Conservation (phyloP, 768 basidiomycete species). For the Scleroderma bovista region DNA sequence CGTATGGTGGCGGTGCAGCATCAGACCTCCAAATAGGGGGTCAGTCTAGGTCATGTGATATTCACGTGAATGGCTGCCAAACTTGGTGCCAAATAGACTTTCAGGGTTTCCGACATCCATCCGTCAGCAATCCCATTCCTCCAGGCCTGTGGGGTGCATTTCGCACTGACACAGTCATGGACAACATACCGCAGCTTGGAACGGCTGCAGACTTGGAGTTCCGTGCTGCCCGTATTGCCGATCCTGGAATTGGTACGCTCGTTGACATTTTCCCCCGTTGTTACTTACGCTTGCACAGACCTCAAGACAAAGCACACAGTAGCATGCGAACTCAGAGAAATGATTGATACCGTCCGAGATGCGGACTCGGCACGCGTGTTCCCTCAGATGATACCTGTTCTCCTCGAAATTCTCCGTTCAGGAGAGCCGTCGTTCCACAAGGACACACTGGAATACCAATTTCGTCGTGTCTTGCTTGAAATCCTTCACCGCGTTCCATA, state of each 20-base stretch:
- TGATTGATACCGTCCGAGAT: constrained; percentile 75
- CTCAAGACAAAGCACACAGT: constrained; percentile 62
- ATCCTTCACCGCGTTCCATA: constrained; percentile 85
- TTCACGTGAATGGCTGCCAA: constrained; percentile 28
- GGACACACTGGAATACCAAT: constrained; percentile 67
- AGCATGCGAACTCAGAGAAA: constrained; percentile 76
- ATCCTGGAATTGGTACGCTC: constrained; percentile 62
- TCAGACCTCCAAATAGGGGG: not conserved
- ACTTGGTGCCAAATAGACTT: constrained; percentile 27
- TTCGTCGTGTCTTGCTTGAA: constrained; percentile 83
- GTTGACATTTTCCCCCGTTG: not conserved
- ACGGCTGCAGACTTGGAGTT: constrained; percentile 60
- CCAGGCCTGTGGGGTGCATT: not conserved
- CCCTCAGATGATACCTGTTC: constrained; percentile 65
- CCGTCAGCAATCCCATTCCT: too few relatives aligned
- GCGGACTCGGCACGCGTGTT: constrained; percentile 65
- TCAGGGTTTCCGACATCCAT: constrained; percentile 17
- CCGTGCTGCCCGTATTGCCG: constrained; percentile 67
- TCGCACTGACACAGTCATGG: constrained; percentile 26
- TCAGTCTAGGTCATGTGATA: constrained; percentile 20
- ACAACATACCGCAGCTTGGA: constrained; percentile 38
- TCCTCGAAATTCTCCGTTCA: constrained; percentile 66
- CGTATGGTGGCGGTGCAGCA: too few relatives aligned
- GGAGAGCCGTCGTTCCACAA: constrained; percentile 64
- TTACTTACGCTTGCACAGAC: constrained; percentile 37